phyloP scores from a whole-genome alignment of 176 grass and related monocot species.

The Saccharum spontaneum region DNA sequence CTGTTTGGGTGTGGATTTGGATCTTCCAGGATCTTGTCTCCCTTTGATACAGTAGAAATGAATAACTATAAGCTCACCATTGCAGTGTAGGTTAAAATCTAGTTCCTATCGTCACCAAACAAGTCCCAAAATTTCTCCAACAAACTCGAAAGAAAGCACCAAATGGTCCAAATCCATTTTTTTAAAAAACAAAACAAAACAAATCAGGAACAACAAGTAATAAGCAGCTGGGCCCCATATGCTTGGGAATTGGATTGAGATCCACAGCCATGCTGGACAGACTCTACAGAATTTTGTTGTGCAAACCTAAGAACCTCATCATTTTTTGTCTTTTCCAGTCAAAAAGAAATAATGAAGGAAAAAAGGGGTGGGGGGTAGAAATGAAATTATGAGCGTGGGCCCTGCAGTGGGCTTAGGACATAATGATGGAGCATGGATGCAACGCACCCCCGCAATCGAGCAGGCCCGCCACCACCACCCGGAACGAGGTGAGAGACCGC shows the following conservation, averaged over 20 bases:
- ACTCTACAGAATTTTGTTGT: background rate
- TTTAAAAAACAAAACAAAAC: background rate
- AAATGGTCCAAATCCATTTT: background rate
- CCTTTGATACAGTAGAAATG: background rate
- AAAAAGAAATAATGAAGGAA: background rate
- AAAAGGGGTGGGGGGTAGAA: background rate
- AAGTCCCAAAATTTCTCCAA: background rate
- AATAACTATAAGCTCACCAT: background rate
- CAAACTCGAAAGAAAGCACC: background rate
- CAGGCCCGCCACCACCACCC: background rate
- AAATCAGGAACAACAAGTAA: background rate
- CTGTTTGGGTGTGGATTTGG: background rate
- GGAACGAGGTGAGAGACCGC: background rate
- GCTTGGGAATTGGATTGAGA: background rate
- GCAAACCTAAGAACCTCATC: background rate
- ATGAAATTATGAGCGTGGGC: background rate
- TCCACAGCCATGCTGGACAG: background rate
- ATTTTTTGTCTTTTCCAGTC: background rate
- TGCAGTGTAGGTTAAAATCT: background rate
- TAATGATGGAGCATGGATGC: slow-evolving; percentile 36
- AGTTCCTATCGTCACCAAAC: background rate
- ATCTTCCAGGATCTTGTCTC: background rate
- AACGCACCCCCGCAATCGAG: background rate
- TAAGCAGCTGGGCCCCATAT: background rate
- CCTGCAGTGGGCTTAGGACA: background rate